Conservation (phyloP, 495 filamentous ascomycete species). For the Paragyromitra xinjiangensis region DNA sequence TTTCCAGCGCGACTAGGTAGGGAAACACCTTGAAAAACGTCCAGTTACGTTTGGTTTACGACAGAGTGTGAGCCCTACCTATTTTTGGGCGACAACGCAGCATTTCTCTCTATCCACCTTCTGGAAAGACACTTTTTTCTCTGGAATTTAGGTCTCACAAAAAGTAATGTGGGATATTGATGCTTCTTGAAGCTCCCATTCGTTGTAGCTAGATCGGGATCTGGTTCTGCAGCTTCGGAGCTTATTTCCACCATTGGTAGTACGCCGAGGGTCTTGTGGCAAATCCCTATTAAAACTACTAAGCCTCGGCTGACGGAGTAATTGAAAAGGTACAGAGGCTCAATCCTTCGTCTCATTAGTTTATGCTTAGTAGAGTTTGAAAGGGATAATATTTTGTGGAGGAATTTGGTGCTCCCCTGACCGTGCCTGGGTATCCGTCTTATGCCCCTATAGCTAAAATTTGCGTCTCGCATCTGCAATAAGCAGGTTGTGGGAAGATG, state of each 20-base stretch:
- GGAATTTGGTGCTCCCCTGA: neutral
- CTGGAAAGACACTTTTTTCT: conserved; percentile 35
- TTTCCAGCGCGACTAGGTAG: conserved; percentile 24
- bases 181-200: conserved; percentile 23
- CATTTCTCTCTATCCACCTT: conserved; percentile 36
- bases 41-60: conserved; percentile 32
- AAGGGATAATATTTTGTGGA: neutral
- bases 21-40: conserved; percentile 18
- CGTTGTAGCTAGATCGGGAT: conserved; percentile 25
- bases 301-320: conserved; percentile 33
- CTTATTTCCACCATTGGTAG: conserved; percentile 39
- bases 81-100: conserved; percentile 51
- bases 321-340: conserved; percentile 1
- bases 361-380: neutral
- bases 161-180: conserved; percentile 40
- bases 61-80: conserved; percentile 28
- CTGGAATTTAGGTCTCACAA: conserved; percentile 44
- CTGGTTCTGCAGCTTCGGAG: conserved; percentile 38
- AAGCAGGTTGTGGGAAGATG: conserved; percentile 4
- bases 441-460: neutral
- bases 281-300: conserved; percentile 13
- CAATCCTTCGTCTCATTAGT: neutral
- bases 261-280: conserved; percentile 34
- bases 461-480: conserved; percentile 9
- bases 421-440: neutral